A percentile compares a stretch with the other conserved stretches of the same genome.
Conservation (phyloP, 306 rosid genomes). For the Malus sylvestris region DNA sequence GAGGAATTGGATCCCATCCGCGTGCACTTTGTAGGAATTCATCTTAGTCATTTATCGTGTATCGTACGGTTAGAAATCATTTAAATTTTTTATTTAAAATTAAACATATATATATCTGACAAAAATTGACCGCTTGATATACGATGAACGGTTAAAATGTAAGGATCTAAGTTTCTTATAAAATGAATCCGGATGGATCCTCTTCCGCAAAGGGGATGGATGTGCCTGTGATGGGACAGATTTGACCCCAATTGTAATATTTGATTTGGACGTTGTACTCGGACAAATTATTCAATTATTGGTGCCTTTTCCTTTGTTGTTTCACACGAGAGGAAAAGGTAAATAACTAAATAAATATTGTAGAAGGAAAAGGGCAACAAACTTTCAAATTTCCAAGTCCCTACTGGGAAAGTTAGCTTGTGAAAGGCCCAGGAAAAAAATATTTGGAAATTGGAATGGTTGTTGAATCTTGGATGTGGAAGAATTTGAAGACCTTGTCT, state of each 20-base stretch:
- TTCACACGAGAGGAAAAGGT: background rate
- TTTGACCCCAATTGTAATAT: too few relatives aligned
- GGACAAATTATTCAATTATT: background rate
- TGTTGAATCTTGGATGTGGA: background rate
- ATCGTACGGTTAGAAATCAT: fast-evolving
- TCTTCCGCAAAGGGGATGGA: background rate
- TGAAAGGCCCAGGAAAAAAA: background rate
- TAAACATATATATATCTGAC: too few relatives aligned
- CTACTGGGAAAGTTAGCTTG: constrained; percentile 14
- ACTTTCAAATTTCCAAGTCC: constrained; percentile 3
- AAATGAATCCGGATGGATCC: too few relatives aligned
- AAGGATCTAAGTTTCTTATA: fast-evolving
- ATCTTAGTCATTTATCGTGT: too few relatives aligned
- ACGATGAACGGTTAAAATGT: too few relatives aligned
- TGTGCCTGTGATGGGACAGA: too few relatives aligned
- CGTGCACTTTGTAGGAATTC: too few relatives aligned
- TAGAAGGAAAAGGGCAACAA: background rate
- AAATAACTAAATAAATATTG: background rate
- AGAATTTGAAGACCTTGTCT: background rate
- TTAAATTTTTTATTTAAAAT: too few relatives aligned
- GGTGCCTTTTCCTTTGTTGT: background rate
- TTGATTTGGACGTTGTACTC: background rate
- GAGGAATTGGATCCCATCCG: too few relatives aligned
- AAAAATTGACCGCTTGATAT: fast-evolving
- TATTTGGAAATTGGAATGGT: background rate